These are phyloP conservation scores for Lagerstroemia speciosa DNA, from an alignment of 345 rosid species.

Conservation along the genomic window DNA sequence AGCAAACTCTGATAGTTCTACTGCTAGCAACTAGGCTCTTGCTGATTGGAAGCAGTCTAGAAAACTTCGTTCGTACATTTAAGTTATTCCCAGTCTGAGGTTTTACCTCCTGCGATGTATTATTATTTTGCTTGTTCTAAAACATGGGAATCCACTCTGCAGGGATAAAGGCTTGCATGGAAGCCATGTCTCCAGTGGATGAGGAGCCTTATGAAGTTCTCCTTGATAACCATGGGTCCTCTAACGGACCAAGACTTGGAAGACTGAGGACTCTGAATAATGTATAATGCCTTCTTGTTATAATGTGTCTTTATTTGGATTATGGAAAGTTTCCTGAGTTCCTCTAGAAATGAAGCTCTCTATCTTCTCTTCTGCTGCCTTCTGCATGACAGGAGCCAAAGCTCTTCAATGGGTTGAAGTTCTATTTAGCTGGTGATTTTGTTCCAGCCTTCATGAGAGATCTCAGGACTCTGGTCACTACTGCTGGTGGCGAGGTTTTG, in stretches of 20 bases:
- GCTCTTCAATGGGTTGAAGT: slow-evolving; percentile 53
- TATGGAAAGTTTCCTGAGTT: not conserved
- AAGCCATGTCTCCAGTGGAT: slow-evolving; percentile 30
- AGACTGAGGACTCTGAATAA: slow-evolving; percentile 48
- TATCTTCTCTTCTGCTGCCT: not conserved
- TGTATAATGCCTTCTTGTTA: slow-evolving; percentile 24
- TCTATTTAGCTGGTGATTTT: slow-evolving; percentile 59
- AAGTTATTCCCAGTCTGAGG: not conserved
- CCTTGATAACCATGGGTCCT: slow-evolving; percentile 62
- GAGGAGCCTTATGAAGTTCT: slow-evolving; percentile 72
- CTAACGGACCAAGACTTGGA: slow-evolving; percentile 61
- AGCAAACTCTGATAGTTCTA: not conserved
- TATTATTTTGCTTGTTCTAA: not conserved
- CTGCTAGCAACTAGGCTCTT: not conserved
- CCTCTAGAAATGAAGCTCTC: not conserved
- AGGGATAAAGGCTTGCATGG: slow-evolving; percentile 85
- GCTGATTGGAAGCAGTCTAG: not conserved
- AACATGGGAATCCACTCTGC: slow-evolving; percentile 1
- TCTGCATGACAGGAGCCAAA: slow-evolving; percentile 49
- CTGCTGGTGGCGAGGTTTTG: slow-evolving; percentile 57
- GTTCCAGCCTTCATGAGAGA: slow-evolving; percentile 48
- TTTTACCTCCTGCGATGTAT: not conserved
- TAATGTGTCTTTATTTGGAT: not conserved
- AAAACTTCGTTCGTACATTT: not conserved
- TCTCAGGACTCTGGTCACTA: slow-evolving; percentile 45